Conservation (phyloP, 1,139 yeast genomes). For the Sugiyamaella sp. region DNA sequence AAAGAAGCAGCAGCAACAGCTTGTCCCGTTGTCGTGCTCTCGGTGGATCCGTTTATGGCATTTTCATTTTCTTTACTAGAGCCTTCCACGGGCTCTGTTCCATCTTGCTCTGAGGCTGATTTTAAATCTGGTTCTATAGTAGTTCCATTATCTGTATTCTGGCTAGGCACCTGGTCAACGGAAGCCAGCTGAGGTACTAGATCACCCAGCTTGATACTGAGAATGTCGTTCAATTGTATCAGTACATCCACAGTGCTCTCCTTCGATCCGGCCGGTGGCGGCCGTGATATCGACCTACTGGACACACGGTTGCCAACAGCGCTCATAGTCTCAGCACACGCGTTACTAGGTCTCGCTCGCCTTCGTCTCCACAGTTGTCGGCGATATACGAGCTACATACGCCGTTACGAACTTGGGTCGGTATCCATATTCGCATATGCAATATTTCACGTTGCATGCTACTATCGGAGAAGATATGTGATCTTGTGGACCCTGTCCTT, state of each 20-base stretch:
- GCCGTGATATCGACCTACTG: constrained; percentile 18
- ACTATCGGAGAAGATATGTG: no score
- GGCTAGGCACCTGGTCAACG: constrained; percentile 10
- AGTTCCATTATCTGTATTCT: neutral
- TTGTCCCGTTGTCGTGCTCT: no score
- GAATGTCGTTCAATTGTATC: constrained; percentile 24
- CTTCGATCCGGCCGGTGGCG: constrained; percentile 14
- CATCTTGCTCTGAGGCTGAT: no score
- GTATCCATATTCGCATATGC: neutral
- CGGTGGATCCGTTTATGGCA: no score
- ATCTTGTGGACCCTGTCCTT: neutral
- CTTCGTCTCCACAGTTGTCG: neutral
- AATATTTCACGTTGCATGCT: neutral
- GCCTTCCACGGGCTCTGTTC: no score
- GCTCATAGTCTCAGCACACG: constrained; percentile 9
- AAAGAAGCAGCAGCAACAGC: no score
- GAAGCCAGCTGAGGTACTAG: constrained; percentile 24
- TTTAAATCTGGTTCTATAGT: constrained; percentile 10
- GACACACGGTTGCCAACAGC: constrained; percentile 8
- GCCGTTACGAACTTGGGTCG: no score
- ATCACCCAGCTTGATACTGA: constrained; percentile 26
- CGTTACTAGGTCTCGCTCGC: no score
- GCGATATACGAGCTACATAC: neutral
- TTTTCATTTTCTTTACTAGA: no score
- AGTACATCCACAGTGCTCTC: constrained; percentile 19